phyloP scores from a whole-genome alignment of 805 yeast genomes.

The Candida ortonii region DNA sequence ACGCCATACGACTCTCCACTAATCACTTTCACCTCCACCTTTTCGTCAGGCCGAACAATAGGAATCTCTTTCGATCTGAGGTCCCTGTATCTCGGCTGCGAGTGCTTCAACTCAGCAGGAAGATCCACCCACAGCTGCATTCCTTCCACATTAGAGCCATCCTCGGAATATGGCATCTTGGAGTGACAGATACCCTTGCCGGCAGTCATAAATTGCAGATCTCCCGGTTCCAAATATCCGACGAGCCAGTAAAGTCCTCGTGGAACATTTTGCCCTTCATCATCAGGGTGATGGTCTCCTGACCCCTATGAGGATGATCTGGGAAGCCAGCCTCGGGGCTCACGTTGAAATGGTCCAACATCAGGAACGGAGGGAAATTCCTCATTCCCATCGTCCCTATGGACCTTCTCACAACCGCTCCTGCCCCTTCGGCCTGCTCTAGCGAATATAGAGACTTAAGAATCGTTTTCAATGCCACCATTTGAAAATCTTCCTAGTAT shows the following conservation, averaged over 20 bases:
- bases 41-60: constrained; percentile 59
- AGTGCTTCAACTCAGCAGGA: constrained; percentile 59
- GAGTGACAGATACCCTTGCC: constrained; percentile 84
- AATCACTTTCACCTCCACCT: constrained; percentile 66
- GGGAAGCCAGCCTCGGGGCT: constrained; percentile 72
- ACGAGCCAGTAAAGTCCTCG: constrained; percentile 84
- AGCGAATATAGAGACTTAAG: constrained; percentile 52
- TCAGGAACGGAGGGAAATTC: constrained; percentile 76
- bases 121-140: constrained; percentile 88
- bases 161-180: constrained; percentile 71
- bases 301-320: constrained; percentile 81
- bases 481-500: no score
- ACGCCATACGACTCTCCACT: constrained; percentile 76
- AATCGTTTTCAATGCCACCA: constrained; percentile 44
- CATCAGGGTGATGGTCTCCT: constrained; percentile 73
- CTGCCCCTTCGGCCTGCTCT: constrained; percentile 82
- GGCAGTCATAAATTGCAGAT: constrained; percentile 91
- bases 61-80: constrained; percentile 71
- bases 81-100: constrained; percentile 76
- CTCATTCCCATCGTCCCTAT: constrained; percentile 67
- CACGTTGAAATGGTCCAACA: constrained; percentile 76
- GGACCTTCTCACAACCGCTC: constrained; percentile 82
- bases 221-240: constrained; percentile 77
- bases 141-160: constrained; percentile 53
- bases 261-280: constrained; percentile 69